Percentiles rank a stretch among this genome's conserved stretches.
Evolutionary conservation across 2,329 filamentous ascomycete genomes (phyloP).

Genomic region (Exophiala alcalophila): DNA sequence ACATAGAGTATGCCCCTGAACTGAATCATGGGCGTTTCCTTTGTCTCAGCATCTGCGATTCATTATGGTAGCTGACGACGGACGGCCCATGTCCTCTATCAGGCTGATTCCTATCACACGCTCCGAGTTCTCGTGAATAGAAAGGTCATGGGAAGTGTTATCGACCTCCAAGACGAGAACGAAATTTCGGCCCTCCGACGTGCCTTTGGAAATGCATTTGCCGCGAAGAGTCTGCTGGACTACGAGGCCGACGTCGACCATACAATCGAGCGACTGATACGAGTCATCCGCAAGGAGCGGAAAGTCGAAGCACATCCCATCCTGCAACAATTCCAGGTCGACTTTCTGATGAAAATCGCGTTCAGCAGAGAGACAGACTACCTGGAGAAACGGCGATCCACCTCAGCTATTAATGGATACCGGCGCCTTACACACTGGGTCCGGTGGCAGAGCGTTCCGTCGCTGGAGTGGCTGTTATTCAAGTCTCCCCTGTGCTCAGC

Average conservation of each 20-base stretch:
- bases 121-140: slow-evolving; percentile 20
- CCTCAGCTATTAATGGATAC: slow-evolving; percentile 31
- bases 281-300: neutral
- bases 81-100: neutral
- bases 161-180: slow-evolving; percentile 21
- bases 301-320: slow-evolving; percentile 41
- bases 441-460: slow-evolving; percentile 13
- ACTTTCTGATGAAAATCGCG: slow-evolving; percentile 52
- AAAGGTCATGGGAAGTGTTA: slow-evolving; percentile 9
- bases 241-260: slow-evolving; percentile 15
- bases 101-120: slow-evolving; percentile 31
- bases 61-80: neutral
- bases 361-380: slow-evolving; percentile 68
- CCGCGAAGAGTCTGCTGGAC: slow-evolving; percentile 13
- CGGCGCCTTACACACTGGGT: slow-evolving; percentile 11
- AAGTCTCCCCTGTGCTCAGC: slow-evolving; percentile 64
- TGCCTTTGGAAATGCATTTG: slow-evolving; percentile 16
- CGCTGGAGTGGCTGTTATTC: slow-evolving; percentile 51
- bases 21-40: too few species aligned
- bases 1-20: too few species aligned
- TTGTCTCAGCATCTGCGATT: too few species aligned
- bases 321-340: slow-evolving; percentile 78
- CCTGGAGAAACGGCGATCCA: slow-evolving; percentile 61
- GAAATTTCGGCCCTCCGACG: slow-evolving; percentile 12
- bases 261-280: slow-evolving; percentile 4